Evolutionary conservation across 106 monocot genomes (phyloP).

Genomic region (Amphibolis antarctica): DNA sequence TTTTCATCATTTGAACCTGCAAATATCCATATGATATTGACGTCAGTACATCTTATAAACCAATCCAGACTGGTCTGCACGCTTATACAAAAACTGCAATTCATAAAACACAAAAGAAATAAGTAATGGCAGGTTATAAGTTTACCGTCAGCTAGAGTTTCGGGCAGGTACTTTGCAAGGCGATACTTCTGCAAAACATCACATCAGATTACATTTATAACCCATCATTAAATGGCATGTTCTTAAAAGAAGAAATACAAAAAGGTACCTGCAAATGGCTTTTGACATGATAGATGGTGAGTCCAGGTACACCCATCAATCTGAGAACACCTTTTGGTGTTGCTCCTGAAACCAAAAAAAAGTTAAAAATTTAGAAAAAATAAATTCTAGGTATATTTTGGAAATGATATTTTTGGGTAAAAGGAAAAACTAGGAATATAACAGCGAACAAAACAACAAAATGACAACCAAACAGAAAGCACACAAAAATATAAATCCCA

Average conservation of each 20-base stretch:
- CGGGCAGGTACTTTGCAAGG: slow-evolving; percentile 76
- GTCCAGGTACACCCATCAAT: slow-evolving; percentile 74
- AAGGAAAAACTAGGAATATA: no score
- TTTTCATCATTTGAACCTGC: slow-evolving; percentile 55
- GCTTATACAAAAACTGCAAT: neutral
- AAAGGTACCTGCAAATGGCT: slow-evolving; percentile 64
- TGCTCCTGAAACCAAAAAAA: slow-evolving; percentile 48
- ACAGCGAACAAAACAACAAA: no score
- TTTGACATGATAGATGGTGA: slow-evolving; percentile 85
- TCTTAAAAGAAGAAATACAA: neutral
- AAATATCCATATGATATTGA: slow-evolving; percentile 4
- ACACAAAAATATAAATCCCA: no score
- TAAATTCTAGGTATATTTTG: neutral
- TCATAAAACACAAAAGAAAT: neutral
- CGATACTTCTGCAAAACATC: slow-evolving; percentile 54
- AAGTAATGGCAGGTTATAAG: neutral
- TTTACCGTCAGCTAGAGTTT: slow-evolving; percentile 60
- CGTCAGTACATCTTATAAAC: neutral
- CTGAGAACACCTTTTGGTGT: slow-evolving; percentile 85
- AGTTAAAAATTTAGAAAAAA: neutral
- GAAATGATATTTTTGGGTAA: no score
- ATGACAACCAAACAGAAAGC: no score
- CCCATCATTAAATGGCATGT: neutral
- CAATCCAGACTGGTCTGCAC: no score
- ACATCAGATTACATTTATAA: neutral